Evolutionary conservation across 768 basidiomycete species (phyloP), one percentile per base, ranked within the genome.

Genomic region (Mrakia blollopis): DNA sequence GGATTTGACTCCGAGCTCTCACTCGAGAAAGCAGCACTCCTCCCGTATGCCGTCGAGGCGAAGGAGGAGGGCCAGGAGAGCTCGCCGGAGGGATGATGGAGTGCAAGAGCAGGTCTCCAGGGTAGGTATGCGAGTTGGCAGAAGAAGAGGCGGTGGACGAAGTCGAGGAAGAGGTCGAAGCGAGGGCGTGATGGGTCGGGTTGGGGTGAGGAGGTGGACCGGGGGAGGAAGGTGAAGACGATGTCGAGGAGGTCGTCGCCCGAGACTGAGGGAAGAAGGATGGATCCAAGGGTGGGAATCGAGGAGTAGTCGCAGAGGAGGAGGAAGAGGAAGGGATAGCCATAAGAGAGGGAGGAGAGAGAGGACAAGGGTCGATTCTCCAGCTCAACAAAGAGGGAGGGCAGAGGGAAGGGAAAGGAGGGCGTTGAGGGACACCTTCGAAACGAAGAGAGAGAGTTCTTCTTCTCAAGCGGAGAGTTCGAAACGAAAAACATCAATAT

Each of bases 21-120:
- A 74, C 73, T 44, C 73, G 30, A 0, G 73, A 74, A 23, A 74
- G 73, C 14, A 74, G 63, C n/a, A 74, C 73, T 18, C 73, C 73
- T n/a, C 73, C 73, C 5, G 62, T 63, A n/a, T 74, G 73, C n/a
- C 73, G 28, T 3, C 73, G 16, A 10, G 73, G 73, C 10, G 73
- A 74, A 9, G 73, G 60, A 16, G 73, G 73, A 47, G 73, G 62
- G 5, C 60, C 73, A 32, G 73, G 73, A 1, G 72, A 72, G 50
- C 35, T 39, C 35, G 65, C 65, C 7, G 65, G 65, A 39, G 39
- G 25, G 65, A 68, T 44, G 35, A 39, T 35, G 25, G 18, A 39
- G 25, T 39, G 25, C 21, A 67, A 23, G 35, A 25, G 65, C 2
- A 68, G 39, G 23, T 68, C 65, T 18, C 37, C 35, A 44, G 65